Evolutionary conservation across 345 rosid species (phyloP).

Genomic region (Streptanthus diversifolius): DNA sequence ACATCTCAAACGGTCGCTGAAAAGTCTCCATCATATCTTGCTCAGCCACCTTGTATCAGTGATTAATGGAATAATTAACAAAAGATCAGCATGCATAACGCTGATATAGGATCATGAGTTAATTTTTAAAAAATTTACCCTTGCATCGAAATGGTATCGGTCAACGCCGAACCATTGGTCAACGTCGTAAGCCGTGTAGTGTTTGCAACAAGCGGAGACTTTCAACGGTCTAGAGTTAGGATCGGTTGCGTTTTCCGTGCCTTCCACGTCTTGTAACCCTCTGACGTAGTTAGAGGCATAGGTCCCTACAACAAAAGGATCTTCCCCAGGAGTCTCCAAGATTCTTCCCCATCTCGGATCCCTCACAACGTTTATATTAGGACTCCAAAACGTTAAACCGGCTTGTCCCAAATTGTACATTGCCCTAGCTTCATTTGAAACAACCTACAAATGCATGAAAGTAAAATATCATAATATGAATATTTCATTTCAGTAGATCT

Average conservation of each 20-base stretch:
- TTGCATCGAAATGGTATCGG: neutral
- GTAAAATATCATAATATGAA: no score
- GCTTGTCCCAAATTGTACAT: neutral
- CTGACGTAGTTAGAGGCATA: no score
- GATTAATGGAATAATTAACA: neutral
- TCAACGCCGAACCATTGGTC: neutral
- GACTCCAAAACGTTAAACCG: neutral
- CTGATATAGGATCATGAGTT: no score
- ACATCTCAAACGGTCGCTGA: neutral
- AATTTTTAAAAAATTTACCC: neutral
- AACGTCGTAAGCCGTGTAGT: neutral
- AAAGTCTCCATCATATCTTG: neutral
- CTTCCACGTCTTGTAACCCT: no score
- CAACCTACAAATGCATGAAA: neutral
- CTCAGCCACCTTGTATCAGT: neutral
- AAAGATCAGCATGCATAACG: neutral
- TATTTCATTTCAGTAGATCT: no score
- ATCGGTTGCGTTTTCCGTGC: no score
- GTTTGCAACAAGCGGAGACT: neutral
- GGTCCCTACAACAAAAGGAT: no score
- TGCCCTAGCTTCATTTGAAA: neutral
- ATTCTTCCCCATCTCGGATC: neutral
- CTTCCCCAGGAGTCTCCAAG: neutral
- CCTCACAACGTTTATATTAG: neutral
- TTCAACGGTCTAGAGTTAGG: no score